Conservation (phyloP, 108 stramenopile species). For the Skeletonema menzelii region DNA sequence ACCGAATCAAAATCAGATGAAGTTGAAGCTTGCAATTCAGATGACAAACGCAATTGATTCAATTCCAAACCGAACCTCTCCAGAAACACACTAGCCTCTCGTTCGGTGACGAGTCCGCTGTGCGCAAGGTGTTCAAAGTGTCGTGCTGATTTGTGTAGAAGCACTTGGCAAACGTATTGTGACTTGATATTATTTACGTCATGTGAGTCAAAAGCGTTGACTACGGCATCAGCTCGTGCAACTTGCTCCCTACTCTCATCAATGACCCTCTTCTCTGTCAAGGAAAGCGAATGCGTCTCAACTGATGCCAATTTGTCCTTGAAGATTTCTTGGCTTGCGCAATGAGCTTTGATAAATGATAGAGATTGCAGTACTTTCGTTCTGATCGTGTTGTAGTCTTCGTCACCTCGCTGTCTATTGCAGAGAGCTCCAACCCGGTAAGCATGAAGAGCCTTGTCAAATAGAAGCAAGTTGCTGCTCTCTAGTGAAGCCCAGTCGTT, state of each 20-base stretch:
- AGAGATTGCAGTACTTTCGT: slow-evolving; percentile 27
- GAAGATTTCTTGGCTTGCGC: slow-evolving; percentile 18
- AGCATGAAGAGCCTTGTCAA: slow-evolving; percentile 27
- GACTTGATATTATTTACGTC: slow-evolving; percentile 36
- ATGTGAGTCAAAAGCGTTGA: slow-evolving; percentile 21
- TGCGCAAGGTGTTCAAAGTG: slow-evolving; percentile 12
- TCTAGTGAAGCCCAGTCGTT: slow-evolving; percentile 17
- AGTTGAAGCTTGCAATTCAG: background rate
- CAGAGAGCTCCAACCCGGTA: slow-evolving; percentile 26
- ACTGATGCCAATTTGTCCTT: slow-evolving; percentile 25
- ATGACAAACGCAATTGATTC: background rate
- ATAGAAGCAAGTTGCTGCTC: slow-evolving; percentile 2
- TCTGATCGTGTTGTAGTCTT: slow-evolving; percentile 20
- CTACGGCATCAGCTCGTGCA: slow-evolving; percentile 21
- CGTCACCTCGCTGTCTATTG: slow-evolving; percentile 14
- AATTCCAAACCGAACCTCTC: slow-evolving; percentile 5
- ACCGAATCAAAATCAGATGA: background rate
- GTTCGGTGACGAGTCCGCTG: slow-evolving; percentile 30
- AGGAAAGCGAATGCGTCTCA: slow-evolving; percentile 1
- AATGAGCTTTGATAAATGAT: slow-evolving; percentile 40
- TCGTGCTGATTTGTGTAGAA: slow-evolving; percentile 36
- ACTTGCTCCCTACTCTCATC: slow-evolving; percentile 39
- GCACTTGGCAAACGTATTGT: slow-evolving; percentile 37
- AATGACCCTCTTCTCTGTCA: slow-evolving; percentile 31
- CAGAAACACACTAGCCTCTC: slow-evolving; percentile 27